Evolutionary conservation across 805 yeast genomes (phyloP).

Genomic region (Wickerhamiella azymoides): DNA sequence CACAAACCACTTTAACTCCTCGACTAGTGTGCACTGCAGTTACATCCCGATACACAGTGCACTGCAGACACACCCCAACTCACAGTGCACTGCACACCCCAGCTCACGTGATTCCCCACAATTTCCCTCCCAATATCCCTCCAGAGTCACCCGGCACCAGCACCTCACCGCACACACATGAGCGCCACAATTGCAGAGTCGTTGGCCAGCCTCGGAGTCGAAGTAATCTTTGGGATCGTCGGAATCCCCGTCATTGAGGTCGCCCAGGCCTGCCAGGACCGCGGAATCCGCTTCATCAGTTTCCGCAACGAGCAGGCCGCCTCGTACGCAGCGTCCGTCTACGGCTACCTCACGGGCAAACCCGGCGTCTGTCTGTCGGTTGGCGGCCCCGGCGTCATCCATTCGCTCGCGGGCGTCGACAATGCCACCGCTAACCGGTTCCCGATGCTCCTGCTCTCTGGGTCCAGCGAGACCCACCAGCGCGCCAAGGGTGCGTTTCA

Average conservation of each 20-base stretch:
- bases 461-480: constrained; percentile 39
- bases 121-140: neutral
- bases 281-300: constrained; percentile 42
- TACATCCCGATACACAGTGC: too few relatives aligned
- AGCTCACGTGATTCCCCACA: constrained; percentile 3
- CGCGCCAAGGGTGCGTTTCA: constrained; percentile 52
- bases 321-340: constrained; percentile 59
- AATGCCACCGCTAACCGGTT: constrained; percentile 49
- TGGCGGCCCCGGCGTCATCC: constrained; percentile 65
- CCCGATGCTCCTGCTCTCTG: constrained; percentile 55
- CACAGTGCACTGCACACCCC: neutral
- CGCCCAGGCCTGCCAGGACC: constrained; percentile 44
- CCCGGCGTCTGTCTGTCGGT: constrained; percentile 61
- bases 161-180: neutral
- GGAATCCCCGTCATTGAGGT: constrained; percentile 66
- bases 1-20: too few relatives aligned
- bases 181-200: constrained; percentile 33
- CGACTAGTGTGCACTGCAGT: too few relatives aligned
- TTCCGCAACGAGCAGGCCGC: constrained; percentile 66
- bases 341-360: constrained; percentile 48
- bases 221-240: constrained; percentile 52
- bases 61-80: too few relatives aligned
- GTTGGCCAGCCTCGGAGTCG: constrained; percentile 37
- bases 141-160: neutral
- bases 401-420: constrained; percentile 51